phyloP scores from a whole-genome alignment of 768 basidiomycete genomes.

The Suillus hirtellus region DNA sequence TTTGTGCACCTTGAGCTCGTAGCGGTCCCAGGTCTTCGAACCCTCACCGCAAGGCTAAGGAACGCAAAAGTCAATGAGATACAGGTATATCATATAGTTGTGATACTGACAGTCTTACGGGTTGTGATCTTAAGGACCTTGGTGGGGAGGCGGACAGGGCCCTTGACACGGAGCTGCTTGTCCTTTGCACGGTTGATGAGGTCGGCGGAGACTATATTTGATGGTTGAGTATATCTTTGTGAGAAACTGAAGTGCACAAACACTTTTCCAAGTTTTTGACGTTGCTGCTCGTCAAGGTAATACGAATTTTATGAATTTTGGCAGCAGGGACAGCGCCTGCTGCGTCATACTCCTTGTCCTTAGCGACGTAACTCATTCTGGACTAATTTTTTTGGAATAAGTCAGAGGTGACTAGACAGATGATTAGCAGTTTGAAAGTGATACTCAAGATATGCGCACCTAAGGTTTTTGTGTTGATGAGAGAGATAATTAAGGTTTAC shows the following conservation, averaged over 20 bases:
- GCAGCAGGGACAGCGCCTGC: slow-evolving; percentile 84
- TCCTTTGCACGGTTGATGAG: slow-evolving; percentile 99
- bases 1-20: slow-evolving; percentile 99
- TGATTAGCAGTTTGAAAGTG: not conserved
- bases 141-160: slow-evolving; percentile 97
- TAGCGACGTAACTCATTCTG: slow-evolving; percentile 98
- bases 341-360: slow-evolving; percentile 98
- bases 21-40: slow-evolving; percentile 99
- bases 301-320: slow-evolving; percentile 98
- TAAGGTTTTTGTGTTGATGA: slow-evolving; percentile 8
- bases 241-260: slow-evolving; percentile 35
- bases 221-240: not conserved
- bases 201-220: slow-evolving; percentile 84
- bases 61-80: slow-evolving; percentile 10
- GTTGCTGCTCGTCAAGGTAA: slow-evolving; percentile 97
- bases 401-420: slow-evolving; percentile 77
- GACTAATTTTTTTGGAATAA: slow-evolving; percentile 41
- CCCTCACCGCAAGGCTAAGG: slow-evolving; percentile 97
- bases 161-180: slow-evolving; percentile 99
- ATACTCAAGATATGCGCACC: not conserved
- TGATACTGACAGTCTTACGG: slow-evolving; percentile 85
- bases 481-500: slow-evolving; percentile 3
- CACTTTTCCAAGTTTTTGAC: slow-evolving; percentile 99
- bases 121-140: slow-evolving; percentile 99
- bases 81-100: not conserved